Conservation (phyloP, 768 basidiomycete species). For the Hericium alpestre region DNA sequence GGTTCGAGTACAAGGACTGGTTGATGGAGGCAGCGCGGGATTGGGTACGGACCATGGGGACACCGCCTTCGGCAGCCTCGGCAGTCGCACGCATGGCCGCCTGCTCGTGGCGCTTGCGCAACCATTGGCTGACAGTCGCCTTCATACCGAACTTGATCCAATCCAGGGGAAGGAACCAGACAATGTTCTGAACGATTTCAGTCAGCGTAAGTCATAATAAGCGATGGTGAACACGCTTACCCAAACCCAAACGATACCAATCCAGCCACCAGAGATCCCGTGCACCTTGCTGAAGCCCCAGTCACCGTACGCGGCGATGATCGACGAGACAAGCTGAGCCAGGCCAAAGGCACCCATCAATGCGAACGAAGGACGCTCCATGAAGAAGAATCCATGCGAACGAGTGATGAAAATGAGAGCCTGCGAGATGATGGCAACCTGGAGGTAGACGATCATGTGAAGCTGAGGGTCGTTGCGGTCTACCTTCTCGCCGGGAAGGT, state of each 20-base stretch:
- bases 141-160: conserved; percentile 96
- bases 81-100: conserved; percentile 22
- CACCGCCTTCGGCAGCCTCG: conserved; percentile 27
- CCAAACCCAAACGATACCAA: conserved; percentile 96
- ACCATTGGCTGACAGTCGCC: conserved; percentile 76
- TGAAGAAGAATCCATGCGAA: conserved; percentile 92
- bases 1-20: conserved; percentile 90
- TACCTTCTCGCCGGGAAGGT: conserved; percentile 14
- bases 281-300: conserved; percentile 89
- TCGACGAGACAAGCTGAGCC: conserved; percentile 89
- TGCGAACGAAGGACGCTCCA: conserved; percentile 87
- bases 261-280: conserved; percentile 83
- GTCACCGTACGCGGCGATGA: conserved; percentile 88
- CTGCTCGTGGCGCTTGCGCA: conserved; percentile 54
- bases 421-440: conserved; percentile 98
- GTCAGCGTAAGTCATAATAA: background rate
- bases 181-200: conserved; percentile 56
- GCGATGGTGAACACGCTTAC: conserved; percentile 30
- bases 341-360: conserved; percentile 85
- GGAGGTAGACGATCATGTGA: conserved; percentile 88
- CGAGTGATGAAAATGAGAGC: conserved; percentile 95
- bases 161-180: conserved; percentile 95
- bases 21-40: conserved; percentile 85
- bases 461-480: conserved; percentile 58
- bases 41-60: conserved; percentile 77